Base-by-base conservation (phyloP, 495 filamentous ascomycete genomes). In the Barbatosphaeria neglecta region DNA sequence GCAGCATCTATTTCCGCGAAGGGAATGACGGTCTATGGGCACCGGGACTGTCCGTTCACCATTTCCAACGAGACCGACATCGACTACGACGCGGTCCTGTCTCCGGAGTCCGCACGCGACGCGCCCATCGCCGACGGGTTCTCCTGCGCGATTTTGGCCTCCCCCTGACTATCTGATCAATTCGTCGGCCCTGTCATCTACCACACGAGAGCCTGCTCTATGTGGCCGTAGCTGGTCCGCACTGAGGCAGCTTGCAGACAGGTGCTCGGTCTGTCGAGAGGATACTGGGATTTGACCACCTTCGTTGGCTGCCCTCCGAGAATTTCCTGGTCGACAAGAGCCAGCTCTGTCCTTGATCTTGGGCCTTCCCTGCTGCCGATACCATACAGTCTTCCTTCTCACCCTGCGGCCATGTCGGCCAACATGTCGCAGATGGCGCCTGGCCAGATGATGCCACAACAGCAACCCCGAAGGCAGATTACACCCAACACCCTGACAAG, bases 361-460 rank as follows among this genome's bases (percentile, higher is more conserved):
- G n/a, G n/a, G n/a, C n/a, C n/a, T n/a, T n/a, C n/a, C n/a, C n/a
- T n/a, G n/a, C n/a, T n/a, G n/a, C n/a, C n/a, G n/a, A n/a, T n/a
- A n/a, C n/a, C n/a, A n/a, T n/a, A n/a, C n/a, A n/a, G 57, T 56
- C 45, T n/a, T 6, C 51, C 44, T 28, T 37, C 44, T 24, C 17
- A 38, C 46, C 33, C 43, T 45, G 66, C 67, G 64, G 64, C 69
- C 48, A 74, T 74, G 70, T 69, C 70, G 61, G 65, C 65, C 44
- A 70, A 70, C 50, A 65, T 70, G 51, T 61, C 57, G 50, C 64
- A 66, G 43, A 73, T 70, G 65, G 63, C 51, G 46, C 50, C 50
- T 24, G 61, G 54, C 56, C 54, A 61, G 40, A 54, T 64, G 51
- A 53, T 64, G 50, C 57, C 63, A 50, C 56, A 59, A 48, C 57